Evolutionary conservation across 1,139 yeast species (phyloP), one percentile per base, ranked within the genome.

Genomic region (Suhomyces choctaworum): DNA sequence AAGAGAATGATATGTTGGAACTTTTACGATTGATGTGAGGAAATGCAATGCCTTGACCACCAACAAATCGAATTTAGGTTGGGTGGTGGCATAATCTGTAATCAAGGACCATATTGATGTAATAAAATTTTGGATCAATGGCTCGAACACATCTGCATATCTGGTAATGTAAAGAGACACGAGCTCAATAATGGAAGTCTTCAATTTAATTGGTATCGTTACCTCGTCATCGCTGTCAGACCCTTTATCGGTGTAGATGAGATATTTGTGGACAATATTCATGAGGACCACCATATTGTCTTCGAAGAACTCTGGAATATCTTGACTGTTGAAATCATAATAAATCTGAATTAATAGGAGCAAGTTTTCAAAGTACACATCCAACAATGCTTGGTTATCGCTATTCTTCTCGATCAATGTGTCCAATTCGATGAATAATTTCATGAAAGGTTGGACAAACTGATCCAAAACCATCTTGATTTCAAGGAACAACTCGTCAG

Each of bases 291-390:
- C 67, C 66, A 92, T 64, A 57, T 94, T 79, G 60, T 94, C 98
- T 62, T 94, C 99, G 56, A 94, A 94, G 57, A 90, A 92, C 60
- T 90, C 98, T 2, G 99, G 98, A 37, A 94, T 82, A 63, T 94
- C 98, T 63, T 94, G 98, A 62, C 97, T 90, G 60, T 92, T 94
- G 52, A 94, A 78, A 59, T 94, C 99, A 54, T 81, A 88, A 58
- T 86, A 94, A 29, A 94, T 77, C 56, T 90, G 92, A 25, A 84
- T 66, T 42, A 90, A 67, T 21, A 89, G 62, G 32, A 84, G 66
- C 50, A 90, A 62, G 41, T 86, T 86, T 29, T 86, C 94, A 47
- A 89, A 76, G 35, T 83, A 72, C 4, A 81, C 61, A 29, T 55
- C 60, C 41, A 80, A 62, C 31, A 77, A 66, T 0, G 76, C 76